A percentile compares a stretch with the other conserved stretches of the same genome.
Evolutionary conservation across 2,329 filamentous ascomycete genomes (phyloP).

Genomic region (Talaromyces pinophilus): DNA sequence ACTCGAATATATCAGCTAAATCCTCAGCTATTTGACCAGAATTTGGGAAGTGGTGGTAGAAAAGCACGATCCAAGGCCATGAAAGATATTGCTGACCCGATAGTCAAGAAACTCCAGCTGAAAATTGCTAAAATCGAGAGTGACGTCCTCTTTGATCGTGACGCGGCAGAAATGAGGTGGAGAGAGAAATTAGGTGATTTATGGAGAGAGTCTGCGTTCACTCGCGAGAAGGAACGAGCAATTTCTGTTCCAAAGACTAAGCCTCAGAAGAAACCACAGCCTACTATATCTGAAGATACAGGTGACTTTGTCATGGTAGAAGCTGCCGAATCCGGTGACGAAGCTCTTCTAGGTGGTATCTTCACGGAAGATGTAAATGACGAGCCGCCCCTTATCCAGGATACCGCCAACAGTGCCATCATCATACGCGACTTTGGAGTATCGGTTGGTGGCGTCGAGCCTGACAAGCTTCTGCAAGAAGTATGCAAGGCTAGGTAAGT

Average conservation of each 20-base stretch:
- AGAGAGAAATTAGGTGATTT: constrained; percentile 59
- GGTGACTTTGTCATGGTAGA: constrained; percentile 27
- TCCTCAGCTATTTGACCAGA: constrained; percentile 52
- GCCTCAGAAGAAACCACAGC: constrained; percentile 45
- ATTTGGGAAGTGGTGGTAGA: constrained; percentile 44
- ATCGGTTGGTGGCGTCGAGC: constrained; percentile 75
- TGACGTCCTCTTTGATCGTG: constrained; percentile 72
- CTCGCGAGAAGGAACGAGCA: constrained; percentile 38
- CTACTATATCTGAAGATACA: constrained; percentile 20
- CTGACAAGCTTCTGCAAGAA: constrained; percentile 77
- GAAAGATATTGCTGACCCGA: constrained; percentile 38
- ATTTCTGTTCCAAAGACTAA: constrained; percentile 33
- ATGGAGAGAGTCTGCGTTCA: constrained; percentile 58
- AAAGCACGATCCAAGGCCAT: constrained; percentile 30
- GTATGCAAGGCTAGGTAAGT: constrained; percentile 74
- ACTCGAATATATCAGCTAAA: constrained; percentile 65
- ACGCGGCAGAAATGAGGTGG: constrained; percentile 67
- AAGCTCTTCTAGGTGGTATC: constrained; percentile 59
- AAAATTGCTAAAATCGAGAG: constrained; percentile 77
- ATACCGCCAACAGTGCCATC: constrained; percentile 41
- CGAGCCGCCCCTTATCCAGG: constrained; percentile 46
- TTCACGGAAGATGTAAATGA: constrained; percentile 51
- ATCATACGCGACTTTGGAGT: constrained; percentile 81
- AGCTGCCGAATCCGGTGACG: constrained; percentile 45
- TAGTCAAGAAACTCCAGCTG: constrained; percentile 66